Evolutionary conservation across 352 stramenopile species (phyloP), one percentile per base, ranked within the genome.

Genomic region (Pythium grandisporangium): DNA sequence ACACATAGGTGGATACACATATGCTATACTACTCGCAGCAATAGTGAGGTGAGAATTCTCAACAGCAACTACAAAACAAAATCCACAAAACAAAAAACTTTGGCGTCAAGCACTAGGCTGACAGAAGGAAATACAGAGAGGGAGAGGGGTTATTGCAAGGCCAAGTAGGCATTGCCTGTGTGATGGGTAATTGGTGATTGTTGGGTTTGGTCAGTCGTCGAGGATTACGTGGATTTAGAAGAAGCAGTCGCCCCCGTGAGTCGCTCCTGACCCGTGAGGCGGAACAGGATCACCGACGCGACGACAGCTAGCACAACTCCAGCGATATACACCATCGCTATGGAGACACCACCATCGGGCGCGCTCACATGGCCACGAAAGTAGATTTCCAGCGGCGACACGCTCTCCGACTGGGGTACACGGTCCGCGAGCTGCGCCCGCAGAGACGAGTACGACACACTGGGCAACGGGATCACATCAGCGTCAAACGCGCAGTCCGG

Each of bases 221-320:
- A n/a, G n/a, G n/a, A n/a, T n/a, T n/a, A n/a, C n/a, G n/a, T n/a
- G n/a, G n/a, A n/a, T n/a, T n/a, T n/a, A n/a, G n/a, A n/a, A n/a
- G n/a, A n/a, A n/a, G n/a, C n/a, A n/a, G n/a, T n/a, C n/a, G n/a
- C 17, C 6, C 25, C 35, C 16, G 19, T 36, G 6, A 51, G 32
- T 17, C 61, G 21, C 12, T 63, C 53, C 5, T 70, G 58, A 52
- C 50, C 82, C 13, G 61, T 62, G 37, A 81, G 58, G 22, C 73
- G 70, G 51, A 80, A 82, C 26, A 87, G 68, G 40, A 69, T 71
- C 32, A 81, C 58, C 6, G 70, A 70, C 11, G 57, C 67, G 30
- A 81, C 53, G 21, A 70, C 51, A 1, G 67, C 69, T 14, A 74
- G 39, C 26, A 58, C 42, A 7, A 89, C 36, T 11, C 76, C 76